Evolutionary conservation across 208 protist genomes (phyloP), one percentile per base, ranked within the genome.

Genomic region (Herpetomonas samuelpessoai): DNA sequence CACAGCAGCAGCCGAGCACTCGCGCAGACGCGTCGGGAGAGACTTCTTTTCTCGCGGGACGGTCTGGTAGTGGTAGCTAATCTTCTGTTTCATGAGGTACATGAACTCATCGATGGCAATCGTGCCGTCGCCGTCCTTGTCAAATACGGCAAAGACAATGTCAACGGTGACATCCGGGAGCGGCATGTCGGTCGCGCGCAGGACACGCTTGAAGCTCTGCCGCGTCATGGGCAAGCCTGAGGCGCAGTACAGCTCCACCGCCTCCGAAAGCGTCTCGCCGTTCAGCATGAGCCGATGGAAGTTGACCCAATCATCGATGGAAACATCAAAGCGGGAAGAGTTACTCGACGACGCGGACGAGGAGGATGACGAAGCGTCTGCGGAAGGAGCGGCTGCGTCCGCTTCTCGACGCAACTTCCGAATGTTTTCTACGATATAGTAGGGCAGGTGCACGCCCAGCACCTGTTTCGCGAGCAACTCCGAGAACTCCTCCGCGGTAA

Each of bases 101-200:
- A 94, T 51, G 50, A 93, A 89, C 65, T 96, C 91, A 22, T 93
- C 85, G 19, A 91, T 86, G 49, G 91, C 78, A 63, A 96, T 67
- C 19, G 74, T 71, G 39, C 91, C 91, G 63, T 96, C 81, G 26
- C 71, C 67, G 55, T 96, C 82, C 39, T 79, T 79, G 66, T 96
- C 91, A 69, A 96, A 96, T 7, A 96, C 56, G 26, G 78, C 71
- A 62, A 93, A 92, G 29, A 95, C 54, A 12, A 95, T 60, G 44
- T 76, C 69, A 18, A 81, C 35, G 0, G 72, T 79, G 3, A 67
- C 51, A 6, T 65, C 35, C 27, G 62, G 65, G 25, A 91, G 62
- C 18, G 62, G 58, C 60, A 90, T 28, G 3, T 76, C 75, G 6
- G 76, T 76, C 0, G 82, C 75, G 38, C 65, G 69, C 55, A 94